Percentiles rank a stretch among this genome's conserved stretches.
Evolutionary conservation across 2,329 filamentous ascomycete genomes (phyloP).

Genomic region (Aspergillus alliaceus): DNA sequence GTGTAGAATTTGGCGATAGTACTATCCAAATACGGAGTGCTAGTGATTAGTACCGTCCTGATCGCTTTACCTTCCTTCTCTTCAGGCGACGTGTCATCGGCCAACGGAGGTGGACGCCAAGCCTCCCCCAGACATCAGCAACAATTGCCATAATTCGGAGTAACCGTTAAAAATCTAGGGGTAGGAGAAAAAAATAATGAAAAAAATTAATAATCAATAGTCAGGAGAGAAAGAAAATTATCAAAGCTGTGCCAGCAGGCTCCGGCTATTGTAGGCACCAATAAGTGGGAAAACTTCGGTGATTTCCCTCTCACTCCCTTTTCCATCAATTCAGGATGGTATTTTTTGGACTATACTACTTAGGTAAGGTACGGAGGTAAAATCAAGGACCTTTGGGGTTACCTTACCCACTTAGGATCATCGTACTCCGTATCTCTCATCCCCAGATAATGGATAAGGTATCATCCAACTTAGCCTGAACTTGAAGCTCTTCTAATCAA

Average conservation of each 20-base stretch:
- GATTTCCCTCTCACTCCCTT: background rate
- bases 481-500: conserved; percentile 2
- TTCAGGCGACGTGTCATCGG: conserved; percentile 22
- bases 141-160: background rate
- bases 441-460: conserved; percentile 2
- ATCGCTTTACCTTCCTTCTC: conserved; percentile 13
- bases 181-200: background rate
- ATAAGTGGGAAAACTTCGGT: background rate
- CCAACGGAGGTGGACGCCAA: conserved; percentile 9
- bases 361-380: background rate
- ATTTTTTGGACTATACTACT: background rate
- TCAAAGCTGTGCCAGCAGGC: background rate
- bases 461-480: background rate
- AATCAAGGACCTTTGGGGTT: conserved; percentile 7
- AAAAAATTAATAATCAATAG: background rate
- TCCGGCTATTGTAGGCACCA: background rate
- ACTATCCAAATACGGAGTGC: no score
- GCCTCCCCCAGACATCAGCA: conserved; percentile 8
- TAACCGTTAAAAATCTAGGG: conserved; percentile 1
- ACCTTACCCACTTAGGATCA: background rate
- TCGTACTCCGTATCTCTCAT: background rate
- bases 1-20: no score
- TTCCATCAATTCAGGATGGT: background rate
- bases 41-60: no score
- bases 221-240: background rate